phyloP scores from a whole-genome alignment of 768 basidiomycete genomes.

The Trametes maxima region DNA sequence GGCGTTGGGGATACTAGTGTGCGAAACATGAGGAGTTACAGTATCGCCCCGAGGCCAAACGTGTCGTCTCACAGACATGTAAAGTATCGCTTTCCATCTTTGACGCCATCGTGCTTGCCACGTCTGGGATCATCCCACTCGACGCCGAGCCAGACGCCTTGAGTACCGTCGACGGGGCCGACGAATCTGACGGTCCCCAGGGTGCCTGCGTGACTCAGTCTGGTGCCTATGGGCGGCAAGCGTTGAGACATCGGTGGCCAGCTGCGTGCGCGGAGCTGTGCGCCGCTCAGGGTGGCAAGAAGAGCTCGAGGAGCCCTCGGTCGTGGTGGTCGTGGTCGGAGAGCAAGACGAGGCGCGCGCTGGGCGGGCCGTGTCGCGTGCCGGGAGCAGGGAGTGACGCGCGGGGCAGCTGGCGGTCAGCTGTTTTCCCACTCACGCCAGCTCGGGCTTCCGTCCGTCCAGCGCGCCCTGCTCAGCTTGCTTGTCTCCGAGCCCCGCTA shows the following conservation, averaged over 20 bases:
- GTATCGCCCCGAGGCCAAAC: constrained; percentile 26
- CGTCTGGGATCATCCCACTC: constrained; percentile 90
- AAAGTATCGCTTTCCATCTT: constrained; percentile 81
- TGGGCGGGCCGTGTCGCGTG: not conserved
- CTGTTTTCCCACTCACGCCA: not conserved
- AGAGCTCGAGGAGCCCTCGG: not conserved
- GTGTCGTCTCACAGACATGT: constrained; percentile 56
- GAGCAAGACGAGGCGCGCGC: not conserved
- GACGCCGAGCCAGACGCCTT: constrained; percentile 88
- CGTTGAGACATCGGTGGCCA: not conserved
- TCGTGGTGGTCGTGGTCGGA: not conserved
- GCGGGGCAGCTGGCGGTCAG: not conserved
- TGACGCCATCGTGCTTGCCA: constrained; percentile 86
- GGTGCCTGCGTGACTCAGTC: constrained; percentile 55
- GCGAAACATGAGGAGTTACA: constrained; percentile 3
- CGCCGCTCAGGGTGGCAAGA: not conserved
- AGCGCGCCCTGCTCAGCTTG: not conserved
- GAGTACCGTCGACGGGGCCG: constrained; percentile 63
- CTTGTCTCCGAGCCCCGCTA: not conserved
- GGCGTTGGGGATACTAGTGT: constrained; percentile 54
- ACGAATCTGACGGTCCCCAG: constrained; percentile 72
- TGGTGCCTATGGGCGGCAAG: constrained; percentile 49
- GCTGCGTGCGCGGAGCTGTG: not conserved
- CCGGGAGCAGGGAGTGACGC: too few species aligned
- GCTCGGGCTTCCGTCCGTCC: constrained; percentile 5